Conservation (phyloP, 129 eudicot genomes). For the Sambucus nigra region DNA sequence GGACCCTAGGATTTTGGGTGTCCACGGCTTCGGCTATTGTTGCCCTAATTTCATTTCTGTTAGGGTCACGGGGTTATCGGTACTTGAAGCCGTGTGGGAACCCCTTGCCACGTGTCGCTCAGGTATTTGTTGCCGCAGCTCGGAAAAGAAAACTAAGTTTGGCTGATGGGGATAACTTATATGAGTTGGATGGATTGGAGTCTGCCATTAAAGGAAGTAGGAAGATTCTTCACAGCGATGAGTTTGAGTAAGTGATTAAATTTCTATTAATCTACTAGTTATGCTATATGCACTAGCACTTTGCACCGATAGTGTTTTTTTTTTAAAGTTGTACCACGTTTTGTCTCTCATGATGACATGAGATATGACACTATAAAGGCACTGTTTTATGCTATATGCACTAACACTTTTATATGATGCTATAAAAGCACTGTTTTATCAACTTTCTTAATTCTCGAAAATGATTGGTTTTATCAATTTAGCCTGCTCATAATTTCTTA, state of each 20-base stretch:
- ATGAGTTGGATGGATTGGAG: constrained; percentile 52
- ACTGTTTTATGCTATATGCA: background rate
- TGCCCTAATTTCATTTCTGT: constrained; percentile 33
- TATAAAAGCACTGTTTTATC: background rate
- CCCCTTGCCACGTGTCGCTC: constrained; percentile 68
- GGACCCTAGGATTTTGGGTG: constrained; percentile 80
- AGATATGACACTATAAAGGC: background rate
- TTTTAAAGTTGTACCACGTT: background rate
- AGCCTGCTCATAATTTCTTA: too few relatives aligned
- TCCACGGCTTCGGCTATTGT: constrained; percentile 48
- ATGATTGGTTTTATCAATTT: too few relatives aligned
- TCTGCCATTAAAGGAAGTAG: constrained; percentile 84
- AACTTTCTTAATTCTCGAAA: too few relatives aligned
- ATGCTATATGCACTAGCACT: background rate
- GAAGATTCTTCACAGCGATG: constrained; percentile 56
- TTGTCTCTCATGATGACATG: too few relatives aligned
- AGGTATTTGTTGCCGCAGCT: constrained; percentile 65
- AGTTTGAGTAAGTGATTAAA: constrained; percentile 41
- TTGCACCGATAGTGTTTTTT: background rate
- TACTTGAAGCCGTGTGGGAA: constrained; percentile 62
- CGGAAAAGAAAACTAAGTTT: constrained; percentile 29
- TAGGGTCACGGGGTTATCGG: constrained; percentile 50
- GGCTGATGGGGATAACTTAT: constrained; percentile 28
- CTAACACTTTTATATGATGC: background rate
- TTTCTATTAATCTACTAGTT: too few relatives aligned